A percentile compares a stretch with the other conserved stretches of the same genome.
Conservation (phyloP, 805 yeast species). For the Kazachstania kunashirensis region DNA sequence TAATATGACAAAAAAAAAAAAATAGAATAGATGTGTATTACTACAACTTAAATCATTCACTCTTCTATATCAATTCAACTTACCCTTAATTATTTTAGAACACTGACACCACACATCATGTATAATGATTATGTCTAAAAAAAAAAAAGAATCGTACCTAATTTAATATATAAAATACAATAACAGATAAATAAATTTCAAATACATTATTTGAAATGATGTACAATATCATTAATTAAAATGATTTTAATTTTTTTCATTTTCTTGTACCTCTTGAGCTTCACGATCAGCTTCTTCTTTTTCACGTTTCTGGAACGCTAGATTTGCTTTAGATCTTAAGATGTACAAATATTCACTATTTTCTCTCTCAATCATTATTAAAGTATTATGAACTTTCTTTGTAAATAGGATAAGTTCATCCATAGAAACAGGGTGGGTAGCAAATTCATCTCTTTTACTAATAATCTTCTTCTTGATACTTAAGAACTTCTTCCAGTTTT, state of each 20-base stretch:
- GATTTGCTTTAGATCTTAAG: conserved; percentile 47
- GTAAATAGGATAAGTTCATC: conserved; percentile 22
- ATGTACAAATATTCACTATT: conserved; percentile 51
- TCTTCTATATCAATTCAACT: too few species aligned
- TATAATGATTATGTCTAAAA: too few species aligned
- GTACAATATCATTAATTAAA: too few species aligned
- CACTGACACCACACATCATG: too few species aligned
- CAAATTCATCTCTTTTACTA: conserved; percentile 44
- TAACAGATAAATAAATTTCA: too few species aligned
- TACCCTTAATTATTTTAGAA: too few species aligned
- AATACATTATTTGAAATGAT: too few species aligned
- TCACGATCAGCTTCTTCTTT: conserved; percentile 28
- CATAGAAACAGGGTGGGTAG: conserved; percentile 15
- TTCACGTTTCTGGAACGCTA: conserved; percentile 48
- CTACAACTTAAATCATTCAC: too few species aligned
- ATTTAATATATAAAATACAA: too few species aligned
- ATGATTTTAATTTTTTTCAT: too few species aligned
- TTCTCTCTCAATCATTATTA: conserved; percentile 45
- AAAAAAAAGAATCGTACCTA: too few species aligned
- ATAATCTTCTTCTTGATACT: conserved; percentile 46
- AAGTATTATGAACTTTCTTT: conserved; percentile 31
- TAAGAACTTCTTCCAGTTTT: conserved; percentile 54
- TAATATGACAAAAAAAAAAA: background rate
- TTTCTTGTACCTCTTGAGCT: too few species aligned
- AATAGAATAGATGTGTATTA: background rate